A percentile compares a stretch with the other conserved stretches of the same genome.
Evolutionary conservation across 495 filamentous ascomycete species (phyloP).

Genomic region (Penicillium egyptiacum): DNA sequence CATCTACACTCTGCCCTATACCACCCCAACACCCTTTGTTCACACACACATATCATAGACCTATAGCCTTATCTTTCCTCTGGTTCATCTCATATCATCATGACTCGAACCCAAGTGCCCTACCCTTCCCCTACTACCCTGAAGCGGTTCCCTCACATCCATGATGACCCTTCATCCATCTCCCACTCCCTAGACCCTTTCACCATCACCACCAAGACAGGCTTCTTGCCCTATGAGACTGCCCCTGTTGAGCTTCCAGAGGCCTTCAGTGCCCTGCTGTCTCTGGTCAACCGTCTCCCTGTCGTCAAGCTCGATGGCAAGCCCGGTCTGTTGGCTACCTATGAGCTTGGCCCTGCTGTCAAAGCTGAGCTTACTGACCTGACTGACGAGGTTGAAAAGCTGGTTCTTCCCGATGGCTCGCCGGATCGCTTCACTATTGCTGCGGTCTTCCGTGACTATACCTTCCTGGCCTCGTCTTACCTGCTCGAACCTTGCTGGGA

Average conservation of each 20-base stretch:
- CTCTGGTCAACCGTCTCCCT: slow-evolving; percentile 71
- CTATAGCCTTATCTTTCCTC: background rate
- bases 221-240: slow-evolving; percentile 59
- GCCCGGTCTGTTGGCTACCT: slow-evolving; percentile 74
- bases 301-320: slow-evolving; percentile 65
- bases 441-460: slow-evolving; percentile 85
- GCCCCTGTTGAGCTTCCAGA: slow-evolving; percentile 50
- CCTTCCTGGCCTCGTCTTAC: slow-evolving; percentile 84
- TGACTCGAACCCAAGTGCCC: slow-evolving; percentile 35
- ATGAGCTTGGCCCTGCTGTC: slow-evolving; percentile 68
- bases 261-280: slow-evolving; percentile 68
- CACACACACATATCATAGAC: background rate
- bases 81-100: slow-evolving; percentile 16
- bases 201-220: slow-evolving; percentile 80
- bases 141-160: slow-evolving; percentile 56
- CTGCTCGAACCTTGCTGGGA: slow-evolving; percentile 92
- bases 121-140: slow-evolving; percentile 42
- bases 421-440: slow-evolving; percentile 72
- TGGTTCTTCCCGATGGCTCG: slow-evolving; percentile 46
- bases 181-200: slow-evolving; percentile 64
- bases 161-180: slow-evolving; percentile 58
- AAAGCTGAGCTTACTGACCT: slow-evolving; percentile 69
- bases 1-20: slow-evolving; percentile 43
- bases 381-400: slow-evolving; percentile 65
- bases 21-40: background rate